Conservation (phyloP, 257 asterid species). For the Solanum arcanum region DNA sequence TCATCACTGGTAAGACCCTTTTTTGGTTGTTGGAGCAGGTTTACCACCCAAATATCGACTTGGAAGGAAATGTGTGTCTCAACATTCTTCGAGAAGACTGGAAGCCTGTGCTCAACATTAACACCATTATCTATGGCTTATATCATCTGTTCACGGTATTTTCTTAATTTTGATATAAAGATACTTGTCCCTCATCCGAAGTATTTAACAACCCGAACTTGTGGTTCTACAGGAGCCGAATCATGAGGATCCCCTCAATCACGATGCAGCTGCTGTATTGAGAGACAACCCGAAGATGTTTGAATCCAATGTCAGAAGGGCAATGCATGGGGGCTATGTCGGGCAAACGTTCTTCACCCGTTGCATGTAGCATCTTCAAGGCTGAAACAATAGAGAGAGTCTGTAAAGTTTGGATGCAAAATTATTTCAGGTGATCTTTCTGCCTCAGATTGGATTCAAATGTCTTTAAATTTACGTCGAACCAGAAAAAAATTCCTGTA, state of each 20-base stretch:
- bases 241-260: conserved; percentile 95
- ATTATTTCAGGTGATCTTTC: neutral
- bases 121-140: conserved; percentile 78
- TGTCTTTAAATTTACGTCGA: neutral
- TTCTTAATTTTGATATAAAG: neutral
- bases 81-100: conserved; percentile 99
- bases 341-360: conserved; percentile 80
- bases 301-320: conserved; percentile 80
- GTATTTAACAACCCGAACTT: conserved; percentile 5
- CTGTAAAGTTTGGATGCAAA: conserved; percentile 30
- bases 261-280: conserved; percentile 83
- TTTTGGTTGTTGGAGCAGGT: conserved; percentile 33
- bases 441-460: neutral
- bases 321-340: conserved; percentile 85
- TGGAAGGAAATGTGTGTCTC: conserved; percentile 95
- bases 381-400: conserved; percentile 12
- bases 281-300: conserved; percentile 85
- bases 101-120: conserved; percentile 95
- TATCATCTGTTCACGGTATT: conserved; percentile 92
- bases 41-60: conserved; percentile 92
- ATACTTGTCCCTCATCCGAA: neutral
- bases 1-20: neutral
- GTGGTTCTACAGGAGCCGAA: conserved; percentile 67
- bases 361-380: conserved; percentile 36
- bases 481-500: neutral